Conservation (phyloP, 352 stramenopile genomes). For the Phytophthora crassamura region DNA sequence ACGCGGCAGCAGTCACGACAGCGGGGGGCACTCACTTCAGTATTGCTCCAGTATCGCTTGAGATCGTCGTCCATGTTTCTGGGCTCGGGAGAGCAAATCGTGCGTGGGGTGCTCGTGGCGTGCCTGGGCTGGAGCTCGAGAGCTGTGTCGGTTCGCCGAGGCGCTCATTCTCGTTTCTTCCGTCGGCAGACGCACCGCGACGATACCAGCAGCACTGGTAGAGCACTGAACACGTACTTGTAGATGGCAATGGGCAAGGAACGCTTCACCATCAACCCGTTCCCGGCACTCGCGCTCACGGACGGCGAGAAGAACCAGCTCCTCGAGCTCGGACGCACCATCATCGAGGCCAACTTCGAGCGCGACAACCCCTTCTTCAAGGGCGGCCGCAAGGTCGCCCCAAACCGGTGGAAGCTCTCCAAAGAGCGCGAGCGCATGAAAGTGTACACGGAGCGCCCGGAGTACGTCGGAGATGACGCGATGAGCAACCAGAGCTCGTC, state of each 20-base stretch:
- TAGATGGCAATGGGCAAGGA: conserved; percentile 32
- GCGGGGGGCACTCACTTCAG: conserved; percentile 6
- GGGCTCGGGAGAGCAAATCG: conserved; percentile 32
- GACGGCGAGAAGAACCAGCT: conserved; percentile 40
- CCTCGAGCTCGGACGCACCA: conserved; percentile 33
- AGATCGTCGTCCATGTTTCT: conserved; percentile 28
- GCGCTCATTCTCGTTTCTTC: conserved; percentile 33
- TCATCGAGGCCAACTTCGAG: conserved; percentile 44
- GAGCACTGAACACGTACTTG: conserved; percentile 1
- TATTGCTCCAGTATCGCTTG: neutral
- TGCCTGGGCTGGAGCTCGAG: conserved; percentile 2
- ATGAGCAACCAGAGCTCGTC: conserved; percentile 26
- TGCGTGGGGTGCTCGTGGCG: conserved; percentile 28
- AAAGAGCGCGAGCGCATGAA: conserved; percentile 42
- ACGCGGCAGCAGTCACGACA: conserved; percentile 22
- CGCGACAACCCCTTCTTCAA: conserved; percentile 37
- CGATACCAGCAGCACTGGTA: neutral
- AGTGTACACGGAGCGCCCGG: conserved; percentile 40
- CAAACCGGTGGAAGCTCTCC: conserved; percentile 36
- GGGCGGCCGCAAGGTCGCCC: conserved; percentile 30
- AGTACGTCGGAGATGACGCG: conserved; percentile 27
- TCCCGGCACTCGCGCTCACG: conserved; percentile 38
- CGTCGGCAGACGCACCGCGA: conserved; percentile 12
- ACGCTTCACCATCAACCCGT: conserved; percentile 45
- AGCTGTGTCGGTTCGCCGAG: conserved; percentile 16